Conservation (phyloP, 1,284 basidiomycete genomes). For the Ganoderma lingzhi region DNA sequence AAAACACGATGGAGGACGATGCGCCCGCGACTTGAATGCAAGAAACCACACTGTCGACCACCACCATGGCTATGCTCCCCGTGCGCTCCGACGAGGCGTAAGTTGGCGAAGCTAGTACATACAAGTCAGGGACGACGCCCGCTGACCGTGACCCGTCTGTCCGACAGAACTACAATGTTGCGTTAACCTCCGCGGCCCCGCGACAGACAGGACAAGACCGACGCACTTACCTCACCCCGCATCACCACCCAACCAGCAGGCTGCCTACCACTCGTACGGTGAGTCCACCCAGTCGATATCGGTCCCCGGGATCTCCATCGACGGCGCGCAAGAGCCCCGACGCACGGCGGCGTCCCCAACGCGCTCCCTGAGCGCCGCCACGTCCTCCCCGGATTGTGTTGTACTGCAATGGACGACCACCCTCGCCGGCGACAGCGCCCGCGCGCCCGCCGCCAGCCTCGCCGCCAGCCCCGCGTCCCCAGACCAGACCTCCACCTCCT, state of each 20-base stretch:
- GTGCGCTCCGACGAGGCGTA: slow-evolving; percentile 1
- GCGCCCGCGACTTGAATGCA: not conserved
- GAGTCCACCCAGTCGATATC: slow-evolving; percentile 5
- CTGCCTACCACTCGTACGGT: slow-evolving; percentile 16
- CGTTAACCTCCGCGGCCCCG: not conserved
- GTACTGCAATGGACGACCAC: not conserved
- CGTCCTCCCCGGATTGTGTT: not conserved
- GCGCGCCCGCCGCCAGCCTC: slow-evolving; percentile 12
- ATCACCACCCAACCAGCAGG: not conserved
- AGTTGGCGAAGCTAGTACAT: not conserved
- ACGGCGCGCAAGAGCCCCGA: slow-evolving; percentile 3
- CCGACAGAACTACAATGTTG: not conserved
- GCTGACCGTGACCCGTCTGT: not conserved
- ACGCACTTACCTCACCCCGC: not conserved
- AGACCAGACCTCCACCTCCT: slow-evolving; percentile 8
- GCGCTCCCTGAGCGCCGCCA: not conserved
- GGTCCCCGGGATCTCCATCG: slow-evolving; percentile 10
- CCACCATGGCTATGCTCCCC: not conserved
- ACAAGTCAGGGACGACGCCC: not conserved
- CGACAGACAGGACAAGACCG: not conserved
- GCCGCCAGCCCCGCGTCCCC: not conserved
- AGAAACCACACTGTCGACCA: not conserved
- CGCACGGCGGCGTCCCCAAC: slow-evolving; percentile 6
- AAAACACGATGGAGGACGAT: not conserved
- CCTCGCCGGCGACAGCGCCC: not conserved